Percentiles rank a stretch among this genome's conserved stretches.
Conservation (phyloP, 2,329 filamentous ascomycete species). For the Clonostachys rosea region DNA sequence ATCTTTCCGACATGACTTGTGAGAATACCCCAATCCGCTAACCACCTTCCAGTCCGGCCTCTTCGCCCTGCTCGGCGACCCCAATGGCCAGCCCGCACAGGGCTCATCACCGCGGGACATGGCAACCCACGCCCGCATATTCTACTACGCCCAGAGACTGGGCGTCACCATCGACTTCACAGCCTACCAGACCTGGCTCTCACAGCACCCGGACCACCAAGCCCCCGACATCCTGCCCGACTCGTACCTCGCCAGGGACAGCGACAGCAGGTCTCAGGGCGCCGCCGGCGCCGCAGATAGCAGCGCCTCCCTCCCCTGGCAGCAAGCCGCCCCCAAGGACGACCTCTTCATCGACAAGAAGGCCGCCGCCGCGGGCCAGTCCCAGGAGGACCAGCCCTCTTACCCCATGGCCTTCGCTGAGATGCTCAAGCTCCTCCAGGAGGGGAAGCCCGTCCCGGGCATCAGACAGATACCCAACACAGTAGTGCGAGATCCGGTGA, state of each 20-base stretch:
- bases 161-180: slow-evolving; percentile 58
- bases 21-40: neutral
- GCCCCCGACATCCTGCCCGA: slow-evolving; percentile 28
- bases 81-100: slow-evolving; percentile 29
- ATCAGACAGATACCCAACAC: slow-evolving; percentile 84
- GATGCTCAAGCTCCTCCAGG: slow-evolving; percentile 80
- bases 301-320: slow-evolving; percentile 25
- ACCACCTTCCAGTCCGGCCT: slow-evolving; percentile 46
- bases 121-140: slow-evolving; percentile 60
- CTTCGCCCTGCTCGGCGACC: slow-evolving; percentile 57
- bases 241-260: slow-evolving; percentile 14
- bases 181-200: slow-evolving; percentile 62
- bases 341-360: slow-evolving; percentile 39
- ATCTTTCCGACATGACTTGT: no score
- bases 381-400: slow-evolving; percentile 46
- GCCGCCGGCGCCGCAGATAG: neutral
- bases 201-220: slow-evolving; percentile 20
- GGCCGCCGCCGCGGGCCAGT: slow-evolving; percentile 7
- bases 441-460: slow-evolving; percentile 77
- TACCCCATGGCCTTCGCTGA: slow-evolving; percentile 83
- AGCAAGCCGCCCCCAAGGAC: slow-evolving; percentile 41
- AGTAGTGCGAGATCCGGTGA: slow-evolving; percentile 66
- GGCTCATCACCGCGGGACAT: slow-evolving; percentile 49
- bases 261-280: neutral
- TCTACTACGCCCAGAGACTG: slow-evolving; percentile 55